Evolutionary conservation across 2,329 filamentous ascomycete species (phyloP), one percentile per base, ranked within the genome.

Genomic region (Ceratocystis smalleyi): DNA sequence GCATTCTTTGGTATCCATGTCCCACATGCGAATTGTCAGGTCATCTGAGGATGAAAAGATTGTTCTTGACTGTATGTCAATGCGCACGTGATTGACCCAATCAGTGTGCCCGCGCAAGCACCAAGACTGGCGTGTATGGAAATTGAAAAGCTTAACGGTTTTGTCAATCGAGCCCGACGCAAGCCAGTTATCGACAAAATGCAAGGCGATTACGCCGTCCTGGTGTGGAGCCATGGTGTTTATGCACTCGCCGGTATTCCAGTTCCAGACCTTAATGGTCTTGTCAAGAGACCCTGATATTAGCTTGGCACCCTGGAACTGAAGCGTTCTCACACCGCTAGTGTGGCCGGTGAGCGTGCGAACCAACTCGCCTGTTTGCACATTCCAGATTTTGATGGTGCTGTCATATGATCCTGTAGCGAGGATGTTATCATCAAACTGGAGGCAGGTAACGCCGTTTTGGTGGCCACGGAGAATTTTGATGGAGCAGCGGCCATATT

Each of bases 321-420:
- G 91, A 45, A 99, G 79, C 64, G 91, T 89, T 49, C 94, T 83
- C 67, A 99, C 89, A 5, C 90, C 90, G 49, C 83, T 84, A 0
- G 84, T 87, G 70, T 97, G 94, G 2, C 94, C 94, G 24, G 76
- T 79, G 6, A 99, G 78, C 0, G 91, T 96, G n/a, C 89, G 84
- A 6, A 96, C 79, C 69, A 91, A 89, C 72, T 92, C 81, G 61
- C 91, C 90, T 0, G 87, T 95, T 70, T 95, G 87, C 57, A 95
- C 85, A 71, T 97, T 85, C 94, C 94, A 99, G 19, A 99, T 91
- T 72, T 95, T 96, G 71, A 96, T 90, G 0, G 91, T 96, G 6
- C 86, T 83, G 71, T 99, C 94, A 72, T 99, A 99, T 0, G 91
- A 96, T 7, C 94, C 94, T 0, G 92, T 96, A 7, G 91, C 92